Conservation (phyloP, 495 filamentous ascomycete species). For the Aspergillus diversus region DNA sequence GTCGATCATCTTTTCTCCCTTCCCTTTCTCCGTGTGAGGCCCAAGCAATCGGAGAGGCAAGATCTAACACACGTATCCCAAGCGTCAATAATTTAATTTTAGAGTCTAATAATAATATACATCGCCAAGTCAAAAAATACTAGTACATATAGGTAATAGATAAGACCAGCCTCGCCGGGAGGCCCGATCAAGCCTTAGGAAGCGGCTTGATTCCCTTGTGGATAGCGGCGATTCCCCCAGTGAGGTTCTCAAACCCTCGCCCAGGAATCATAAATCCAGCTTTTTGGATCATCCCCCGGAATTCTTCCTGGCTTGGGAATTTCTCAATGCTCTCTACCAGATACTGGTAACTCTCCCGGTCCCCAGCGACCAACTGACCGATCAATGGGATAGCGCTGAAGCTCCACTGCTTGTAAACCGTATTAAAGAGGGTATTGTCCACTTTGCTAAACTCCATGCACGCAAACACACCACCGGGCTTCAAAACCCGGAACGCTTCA, state of each 20-base stretch:
- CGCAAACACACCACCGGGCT: slow-evolving; percentile 94
- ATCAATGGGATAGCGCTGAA: slow-evolving; percentile 93
- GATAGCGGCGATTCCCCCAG: slow-evolving; percentile 88
- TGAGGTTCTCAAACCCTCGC: slow-evolving; percentile 83
- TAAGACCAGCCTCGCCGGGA: slow-evolving; percentile 8
- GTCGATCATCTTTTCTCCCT: slow-evolving; percentile 2
- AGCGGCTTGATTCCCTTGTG: slow-evolving; percentile 95
- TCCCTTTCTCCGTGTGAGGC: slow-evolving; percentile 9
- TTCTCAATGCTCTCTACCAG: slow-evolving; percentile 96
- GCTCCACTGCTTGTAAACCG: slow-evolving; percentile 94
- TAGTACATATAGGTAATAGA: background rate
- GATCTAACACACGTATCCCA: background rate
- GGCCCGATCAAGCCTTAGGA: slow-evolving; percentile 24
- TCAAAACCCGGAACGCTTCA: slow-evolving; percentile 85
- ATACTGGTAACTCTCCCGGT: slow-evolving; percentile 97
- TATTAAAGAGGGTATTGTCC: slow-evolving; percentile 70
- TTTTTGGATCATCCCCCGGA: slow-evolving; percentile 81
- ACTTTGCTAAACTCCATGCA: slow-evolving; percentile 96
- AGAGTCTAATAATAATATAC: slow-evolving; percentile 8
- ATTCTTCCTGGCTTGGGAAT: slow-evolving; percentile 85
- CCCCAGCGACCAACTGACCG: slow-evolving; percentile 91
- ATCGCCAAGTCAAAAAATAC: slow-evolving; percentile 2
- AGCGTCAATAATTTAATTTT: background rate
- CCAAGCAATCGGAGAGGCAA: background rate
- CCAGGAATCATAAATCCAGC: slow-evolving; percentile 88